Base-by-base conservation (phyloP, 768 basidiomycete species). In the Serendipita sp. region DNA sequence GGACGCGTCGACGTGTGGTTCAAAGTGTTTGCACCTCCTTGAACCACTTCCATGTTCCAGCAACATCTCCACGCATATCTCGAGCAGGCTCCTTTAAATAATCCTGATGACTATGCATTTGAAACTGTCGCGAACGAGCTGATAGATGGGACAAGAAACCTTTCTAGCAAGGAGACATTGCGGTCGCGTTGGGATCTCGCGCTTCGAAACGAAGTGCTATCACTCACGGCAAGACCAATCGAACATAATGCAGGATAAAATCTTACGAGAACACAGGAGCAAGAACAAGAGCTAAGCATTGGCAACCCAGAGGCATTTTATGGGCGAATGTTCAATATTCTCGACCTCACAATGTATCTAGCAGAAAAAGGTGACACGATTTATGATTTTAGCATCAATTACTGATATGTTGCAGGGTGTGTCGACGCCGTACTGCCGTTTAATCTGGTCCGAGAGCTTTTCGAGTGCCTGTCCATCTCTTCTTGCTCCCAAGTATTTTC, bases 401-500 rank as follows among this genome's bases (percentile, higher is more conserved):
- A 32, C n/a, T 51, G 16, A 51, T n/a, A 7, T 18, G 8, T 51
- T 32, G 5, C 48, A 51, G 48, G 30, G 16, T 51, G 48, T 51
- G 48, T 51, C 48, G 48, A 51, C 30, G 18, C 48, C 8, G 18
- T 18, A 51, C 48, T 91, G 67, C 85, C 89, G 0, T 84, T 92
- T 67, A 77, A 77, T 38, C 78, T 88, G 13, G 80, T 92, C 0
- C 86, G 90, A 71, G 89, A 91, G 70, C 78, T 94, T 18, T 77
- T 94, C 62, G 91, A 94, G 73, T 84, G 83, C 0, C 89, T 92
- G 67, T 92, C 91, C 3, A 87, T 94, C 67, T 73, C 78, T 0
- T 91, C 89, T 16, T 93, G 91, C 71, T 89, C 89, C 8, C 85
- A 88, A 68, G 83, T 94, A 28, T 91, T 93, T 75, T 85, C 85